Percentiles rank a stretch among this genome's conserved stretches.
These are phyloP conservation scores for Botryotinia globosa DNA, from an alignment of 2,329 filamentous ascomycete species.

Conservation along the genomic window DNA sequence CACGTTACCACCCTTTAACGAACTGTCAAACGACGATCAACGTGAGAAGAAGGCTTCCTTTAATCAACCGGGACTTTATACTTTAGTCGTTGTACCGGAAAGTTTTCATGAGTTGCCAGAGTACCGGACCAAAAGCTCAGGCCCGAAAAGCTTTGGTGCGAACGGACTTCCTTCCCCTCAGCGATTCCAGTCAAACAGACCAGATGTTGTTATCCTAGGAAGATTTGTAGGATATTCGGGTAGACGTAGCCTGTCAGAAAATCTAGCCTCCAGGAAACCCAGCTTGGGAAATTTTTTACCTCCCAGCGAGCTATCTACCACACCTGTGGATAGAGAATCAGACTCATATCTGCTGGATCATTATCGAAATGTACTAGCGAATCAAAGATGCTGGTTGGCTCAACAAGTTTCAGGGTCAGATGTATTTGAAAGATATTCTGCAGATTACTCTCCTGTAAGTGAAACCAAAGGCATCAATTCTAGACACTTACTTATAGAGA, in stretches of 20 bases:
- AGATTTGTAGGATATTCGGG: not conserved
- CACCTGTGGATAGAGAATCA: not conserved
- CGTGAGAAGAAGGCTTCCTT: constrained; percentile 54
- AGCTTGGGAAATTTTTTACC: not conserved
- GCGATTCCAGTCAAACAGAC: not conserved
- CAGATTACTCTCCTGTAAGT: constrained; percentile 10
- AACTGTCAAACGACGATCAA: constrained; percentile 55
- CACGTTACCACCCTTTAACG: constrained; percentile 52
- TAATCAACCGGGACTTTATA: constrained; percentile 52
- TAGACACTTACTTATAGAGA: not conserved
- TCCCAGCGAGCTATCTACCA: not conserved
- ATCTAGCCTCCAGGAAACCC: not conserved
- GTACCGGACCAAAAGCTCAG: constrained; percentile 41
- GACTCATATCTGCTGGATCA: constrained; percentile 28
- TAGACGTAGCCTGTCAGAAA: not conserved
- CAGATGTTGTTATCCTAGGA: not conserved
- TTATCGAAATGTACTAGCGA: constrained; percentile 35
- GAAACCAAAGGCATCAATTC: not conserved
- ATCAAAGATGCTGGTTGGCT: constrained; percentile 25
- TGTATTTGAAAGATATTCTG: not conserved
- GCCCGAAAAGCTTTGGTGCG: no score
- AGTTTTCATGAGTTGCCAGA: constrained; percentile 53
- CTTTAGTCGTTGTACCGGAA: constrained; percentile 52
- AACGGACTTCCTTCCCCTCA: not conserved
- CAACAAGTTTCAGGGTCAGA: not conserved